These are phyloP conservation scores for Quercus tomentella DNA, from an alignment of 331 rosid species.

Conservation along the genomic window DNA sequence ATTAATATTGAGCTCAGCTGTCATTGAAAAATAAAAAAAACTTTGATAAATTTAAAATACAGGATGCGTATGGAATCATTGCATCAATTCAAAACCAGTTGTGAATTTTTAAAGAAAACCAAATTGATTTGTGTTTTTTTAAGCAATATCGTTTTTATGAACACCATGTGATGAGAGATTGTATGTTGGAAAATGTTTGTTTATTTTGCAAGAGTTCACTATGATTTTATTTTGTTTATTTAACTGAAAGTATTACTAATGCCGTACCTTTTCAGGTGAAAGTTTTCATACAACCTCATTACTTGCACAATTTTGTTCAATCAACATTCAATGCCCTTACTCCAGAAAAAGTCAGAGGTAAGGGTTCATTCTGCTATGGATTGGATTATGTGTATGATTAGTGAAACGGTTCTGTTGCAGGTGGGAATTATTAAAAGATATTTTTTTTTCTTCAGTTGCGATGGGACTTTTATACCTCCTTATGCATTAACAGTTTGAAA, in stretches of 20 bases:
- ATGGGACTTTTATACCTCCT: not conserved
- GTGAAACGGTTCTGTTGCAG: not conserved
- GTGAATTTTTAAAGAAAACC: not conserved
- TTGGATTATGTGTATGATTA: not conserved
- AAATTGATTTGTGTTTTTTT: not conserved
- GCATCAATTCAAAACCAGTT: not conserved
- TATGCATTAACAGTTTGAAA: not conserved
- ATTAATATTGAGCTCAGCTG: not conserved
- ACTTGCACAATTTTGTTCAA: constrained; percentile 92
- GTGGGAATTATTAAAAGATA: not conserved
- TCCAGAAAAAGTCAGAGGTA: constrained; percentile 83
- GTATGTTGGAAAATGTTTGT: not conserved
- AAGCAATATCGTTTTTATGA: not conserved
- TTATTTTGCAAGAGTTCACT: not conserved
- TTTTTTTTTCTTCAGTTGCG: too few relatives aligned
- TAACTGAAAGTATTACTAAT: constrained; percentile 1
- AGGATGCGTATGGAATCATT: not conserved
- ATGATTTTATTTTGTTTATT: not conserved
- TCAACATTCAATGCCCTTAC: constrained; percentile 78
- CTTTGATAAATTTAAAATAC: not conserved
- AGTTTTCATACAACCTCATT: constrained; percentile 80
- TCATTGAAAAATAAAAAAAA: not conserved
- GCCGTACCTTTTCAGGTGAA: constrained; percentile 67
- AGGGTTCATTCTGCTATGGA: not conserved
- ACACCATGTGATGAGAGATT: not conserved